Conservation (phyloP, 768 basidiomycete genomes). For the Macrolepiota albuminosa region DNA sequence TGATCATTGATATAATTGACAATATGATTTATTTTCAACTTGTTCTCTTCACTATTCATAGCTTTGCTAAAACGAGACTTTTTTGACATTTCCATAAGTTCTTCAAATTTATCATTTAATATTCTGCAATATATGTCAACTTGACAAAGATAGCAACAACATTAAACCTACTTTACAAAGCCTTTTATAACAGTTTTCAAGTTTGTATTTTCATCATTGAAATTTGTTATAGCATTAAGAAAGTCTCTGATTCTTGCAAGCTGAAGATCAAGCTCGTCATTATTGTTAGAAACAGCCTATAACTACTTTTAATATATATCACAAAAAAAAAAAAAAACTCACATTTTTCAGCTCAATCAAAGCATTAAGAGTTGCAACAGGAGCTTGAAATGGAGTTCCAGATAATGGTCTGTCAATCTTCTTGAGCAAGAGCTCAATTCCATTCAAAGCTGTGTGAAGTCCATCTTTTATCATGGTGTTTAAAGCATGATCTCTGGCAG, state of each 20-base stretch:
- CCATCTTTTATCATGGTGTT: not conserved
- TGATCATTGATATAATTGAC: slow-evolving; percentile 8
- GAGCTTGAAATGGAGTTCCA: not conserved
- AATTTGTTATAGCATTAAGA: not conserved
- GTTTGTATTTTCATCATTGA: not conserved
- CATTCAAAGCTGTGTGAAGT: not conserved
- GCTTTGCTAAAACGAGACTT: not conserved
- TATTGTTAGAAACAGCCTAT: not conserved
- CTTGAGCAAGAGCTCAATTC: not conserved
- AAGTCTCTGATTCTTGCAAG: not conserved
- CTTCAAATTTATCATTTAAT: not conserved
- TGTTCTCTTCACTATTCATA: slow-evolving; percentile 11
- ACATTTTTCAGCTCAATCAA: not conserved
- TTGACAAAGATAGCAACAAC: not conserved
- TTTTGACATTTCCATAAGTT: not conserved
- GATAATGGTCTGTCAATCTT: not conserved
- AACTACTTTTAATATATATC: not conserved
- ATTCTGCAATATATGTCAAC: not conserved
- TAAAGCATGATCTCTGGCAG: too few species aligned
- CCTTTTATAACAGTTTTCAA: not conserved
- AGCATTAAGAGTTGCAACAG: not conserved
- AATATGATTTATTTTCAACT: not conserved
- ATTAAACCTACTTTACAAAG: not conserved
- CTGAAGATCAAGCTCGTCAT: not conserved
- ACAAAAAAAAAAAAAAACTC: not conserved